Base-by-base conservation (phyloP, 345 rosid species). In the Litchi chinensis region DNA sequence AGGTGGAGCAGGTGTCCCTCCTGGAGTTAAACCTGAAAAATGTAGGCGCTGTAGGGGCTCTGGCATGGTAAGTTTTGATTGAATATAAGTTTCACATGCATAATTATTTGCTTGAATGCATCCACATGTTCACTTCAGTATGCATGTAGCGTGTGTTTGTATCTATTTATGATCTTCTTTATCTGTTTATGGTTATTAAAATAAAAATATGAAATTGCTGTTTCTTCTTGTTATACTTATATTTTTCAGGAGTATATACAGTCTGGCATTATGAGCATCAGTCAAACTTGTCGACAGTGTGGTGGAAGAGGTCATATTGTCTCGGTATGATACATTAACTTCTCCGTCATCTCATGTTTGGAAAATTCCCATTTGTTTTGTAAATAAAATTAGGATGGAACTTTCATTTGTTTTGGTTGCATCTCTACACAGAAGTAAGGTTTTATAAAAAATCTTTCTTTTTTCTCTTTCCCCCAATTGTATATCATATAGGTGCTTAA, bases 1-100 rank as follows among this genome's bases (percentile, higher is more conserved):
- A 97, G 99, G 95, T 85, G 99, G 99, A 71, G 91, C 89, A 82
- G 99, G 99, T 78, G 91, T 93, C 59, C 99, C 99, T 72, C 97
- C 98, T 80, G 99, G 99, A 75, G 93, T 95, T 48, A 94, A 89
- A 83, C 98, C 98, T 72, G 95, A 93, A 83, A 88, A 76, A 74
- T 97, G 99, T 70, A 88, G 85, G 83, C 89, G 91, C 60, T 97
- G 99, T 88, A 84, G 86, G 82, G 99, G 99, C 80, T 77, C 88
- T 16, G 99, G 99, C 81, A 86, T 91, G 98, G 99, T 96, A 76
- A 82, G 95, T 89, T 44, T 32, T 65, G 28, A 22, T 60, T 21
- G 24, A 11, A 60, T 60, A 21, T 60, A 10, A 8, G 6, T 60
- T 19, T 15, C 10, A 54, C 41, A 24, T 54, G 18, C 19, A 19